Evolutionary conservation across 1,139 yeast genomes (phyloP).

Genomic region (Blastobotrys aristatus): DNA sequence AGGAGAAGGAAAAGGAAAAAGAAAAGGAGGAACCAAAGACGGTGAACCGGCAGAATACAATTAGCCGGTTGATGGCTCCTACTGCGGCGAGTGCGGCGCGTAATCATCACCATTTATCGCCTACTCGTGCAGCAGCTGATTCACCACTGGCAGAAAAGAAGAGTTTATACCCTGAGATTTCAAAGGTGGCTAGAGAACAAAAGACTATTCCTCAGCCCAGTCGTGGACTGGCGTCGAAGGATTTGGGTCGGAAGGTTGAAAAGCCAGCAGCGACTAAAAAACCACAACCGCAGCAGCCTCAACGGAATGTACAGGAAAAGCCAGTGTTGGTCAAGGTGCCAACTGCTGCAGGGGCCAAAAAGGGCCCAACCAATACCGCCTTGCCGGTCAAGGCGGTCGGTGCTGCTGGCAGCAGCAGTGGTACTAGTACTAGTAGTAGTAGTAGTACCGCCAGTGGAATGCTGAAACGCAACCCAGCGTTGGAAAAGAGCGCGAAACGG

Average conservation of each 20-base stretch:
- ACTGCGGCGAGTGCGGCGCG: conserved; percentile 34
- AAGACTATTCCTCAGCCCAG: too few species aligned
- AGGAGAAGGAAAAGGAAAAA: background rate
- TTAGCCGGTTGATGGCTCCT: conserved; percentile 35
- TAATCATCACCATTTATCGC: background rate
- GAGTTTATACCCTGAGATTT: conserved; percentile 13
- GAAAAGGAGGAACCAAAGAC: too few species aligned
- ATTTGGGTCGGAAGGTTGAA: background rate
- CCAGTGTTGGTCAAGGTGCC: conserved; percentile 15
- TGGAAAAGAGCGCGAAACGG: conserved; percentile 11
- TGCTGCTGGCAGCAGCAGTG: too few species aligned
- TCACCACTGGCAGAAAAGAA: conserved; percentile 15
- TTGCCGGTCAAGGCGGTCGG: conserved; percentile 13
- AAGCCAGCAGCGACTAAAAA: background rate
- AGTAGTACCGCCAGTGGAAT: conserved; percentile 2
- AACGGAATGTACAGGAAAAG: too few species aligned
- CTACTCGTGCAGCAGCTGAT: background rate
- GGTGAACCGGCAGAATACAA: too few species aligned
- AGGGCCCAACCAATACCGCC: conserved; percentile 10
- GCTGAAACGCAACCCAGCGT: background rate
- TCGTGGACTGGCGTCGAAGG: conserved; percentile 3
- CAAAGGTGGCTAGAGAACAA: conserved; percentile 1
- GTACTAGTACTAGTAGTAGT: too few species aligned
- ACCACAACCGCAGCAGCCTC: background rate
- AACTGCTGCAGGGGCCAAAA: conserved; percentile 13